Percentiles rank a stretch among this genome's conserved stretches.
Conservation (phyloP, 768 basidiomycete species). For the Mycena chlorophos region DNA sequence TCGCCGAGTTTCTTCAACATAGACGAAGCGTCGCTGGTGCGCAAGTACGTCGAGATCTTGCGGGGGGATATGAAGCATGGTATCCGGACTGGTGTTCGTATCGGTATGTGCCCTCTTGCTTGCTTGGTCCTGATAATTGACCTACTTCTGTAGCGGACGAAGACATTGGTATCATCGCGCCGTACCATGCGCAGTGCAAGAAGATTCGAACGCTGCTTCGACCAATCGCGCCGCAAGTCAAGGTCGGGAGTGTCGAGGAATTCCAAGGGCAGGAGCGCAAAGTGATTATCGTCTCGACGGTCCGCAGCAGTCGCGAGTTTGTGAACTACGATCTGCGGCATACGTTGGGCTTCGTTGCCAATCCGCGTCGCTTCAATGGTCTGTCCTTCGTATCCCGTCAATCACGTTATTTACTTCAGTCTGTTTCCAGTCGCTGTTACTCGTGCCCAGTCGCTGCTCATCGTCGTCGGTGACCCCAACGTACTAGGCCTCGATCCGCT, state of each 20-base stretch:
- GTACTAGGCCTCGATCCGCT: slow-evolving; percentile 57
- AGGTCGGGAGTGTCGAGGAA: slow-evolving; percentile 69
- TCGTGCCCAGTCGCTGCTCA: slow-evolving; percentile 59
- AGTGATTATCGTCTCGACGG: slow-evolving; percentile 60
- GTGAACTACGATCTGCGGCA: slow-evolving; percentile 53
- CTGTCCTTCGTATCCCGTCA: no score
- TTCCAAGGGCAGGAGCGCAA: slow-evolving; percentile 68
- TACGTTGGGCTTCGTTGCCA: slow-evolving; percentile 60
- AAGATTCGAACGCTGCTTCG: slow-evolving; percentile 46
- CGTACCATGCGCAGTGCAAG: slow-evolving; percentile 60
- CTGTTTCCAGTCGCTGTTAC: slow-evolving; percentile 57
- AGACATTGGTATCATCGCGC: slow-evolving; percentile 62
- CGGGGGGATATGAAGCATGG: slow-evolving; percentile 33
- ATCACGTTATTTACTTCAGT: background rate
- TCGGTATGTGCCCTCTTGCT: slow-evolving; percentile 40
- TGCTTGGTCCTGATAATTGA: background rate
- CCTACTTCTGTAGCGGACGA: slow-evolving; percentile 43
- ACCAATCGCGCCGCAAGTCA: slow-evolving; percentile 41
- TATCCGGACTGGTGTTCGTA: slow-evolving; percentile 29
- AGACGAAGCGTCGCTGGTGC: slow-evolving; percentile 56
- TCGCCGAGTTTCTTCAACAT: slow-evolving; percentile 76
- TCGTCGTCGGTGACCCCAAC: slow-evolving; percentile 59
- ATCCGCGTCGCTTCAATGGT: slow-evolving; percentile 13
- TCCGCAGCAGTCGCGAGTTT: slow-evolving; percentile 53
- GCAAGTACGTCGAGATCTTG: slow-evolving; percentile 45